Conservation (phyloP, 129 eudicot species). For the Calendula officinalis region DNA sequence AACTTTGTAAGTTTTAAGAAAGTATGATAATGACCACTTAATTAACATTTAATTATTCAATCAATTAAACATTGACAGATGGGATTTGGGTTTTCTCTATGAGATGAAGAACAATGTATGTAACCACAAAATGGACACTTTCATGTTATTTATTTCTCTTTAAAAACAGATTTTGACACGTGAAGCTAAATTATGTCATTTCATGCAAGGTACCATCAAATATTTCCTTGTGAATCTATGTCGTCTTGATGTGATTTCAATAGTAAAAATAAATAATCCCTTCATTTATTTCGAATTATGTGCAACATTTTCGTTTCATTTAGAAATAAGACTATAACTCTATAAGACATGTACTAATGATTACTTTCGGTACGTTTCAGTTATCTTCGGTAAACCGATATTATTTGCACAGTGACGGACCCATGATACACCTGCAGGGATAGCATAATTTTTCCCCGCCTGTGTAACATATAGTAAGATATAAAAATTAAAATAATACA, state of each 20-base stretch:
- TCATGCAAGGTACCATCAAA: slow-evolving; percentile 15
- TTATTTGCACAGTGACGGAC: not conserved
- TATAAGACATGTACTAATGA: not conserved
- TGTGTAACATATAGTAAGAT: no score
- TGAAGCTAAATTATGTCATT: slow-evolving; percentile 14
- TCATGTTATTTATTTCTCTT: slow-evolving; percentile 13
- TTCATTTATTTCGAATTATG: slow-evolving; percentile 3
- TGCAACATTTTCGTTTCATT: slow-evolving; percentile 8
- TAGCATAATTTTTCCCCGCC: no score
- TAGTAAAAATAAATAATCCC: slow-evolving; percentile 16
- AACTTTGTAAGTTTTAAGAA: no score
- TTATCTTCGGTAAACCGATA: not conserved
- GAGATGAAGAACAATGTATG: slow-evolving; percentile 23
- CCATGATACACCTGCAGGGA: not conserved
- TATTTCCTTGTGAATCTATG: slow-evolving; percentile 28
- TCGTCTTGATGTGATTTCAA: slow-evolving; percentile 13
- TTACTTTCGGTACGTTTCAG: no score
- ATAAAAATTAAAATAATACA: no score
- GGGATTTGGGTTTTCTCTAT: slow-evolving; percentile 3
- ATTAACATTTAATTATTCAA: slow-evolving; percentile 7
- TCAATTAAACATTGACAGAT: slow-evolving; percentile 8
- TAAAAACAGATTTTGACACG: slow-evolving; percentile 19
- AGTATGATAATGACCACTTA: slow-evolving; percentile 13
- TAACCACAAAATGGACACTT: slow-evolving; percentile 18
- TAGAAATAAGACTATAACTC: not conserved